A percentile compares a stretch with the other conserved stretches of the same genome.
phyloP scores from a whole-genome alignment of 2,329 filamentous ascomycete species.

The Fusarium sp. region DNA sequence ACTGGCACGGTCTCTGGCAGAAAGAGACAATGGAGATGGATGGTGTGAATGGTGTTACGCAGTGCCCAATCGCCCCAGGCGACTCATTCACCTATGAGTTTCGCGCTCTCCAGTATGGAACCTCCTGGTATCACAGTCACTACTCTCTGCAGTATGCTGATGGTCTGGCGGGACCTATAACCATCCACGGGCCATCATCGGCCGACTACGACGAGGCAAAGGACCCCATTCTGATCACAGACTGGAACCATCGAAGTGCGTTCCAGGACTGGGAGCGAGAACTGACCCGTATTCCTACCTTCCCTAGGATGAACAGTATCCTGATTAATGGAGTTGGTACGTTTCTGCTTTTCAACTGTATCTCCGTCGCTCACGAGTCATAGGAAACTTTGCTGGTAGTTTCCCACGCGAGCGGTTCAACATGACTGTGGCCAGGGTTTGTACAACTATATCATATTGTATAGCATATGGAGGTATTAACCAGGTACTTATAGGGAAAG shows the following conservation, averaged over 20 bases:
- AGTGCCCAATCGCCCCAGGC: conserved; percentile 16
- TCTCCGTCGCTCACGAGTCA: not conserved
- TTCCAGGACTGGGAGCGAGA: conserved; percentile 17
- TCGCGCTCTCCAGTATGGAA: conserved; percentile 28
- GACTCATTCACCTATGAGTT: conserved; percentile 26
- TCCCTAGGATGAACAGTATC: conserved; percentile 8
- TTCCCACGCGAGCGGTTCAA: not conserved
- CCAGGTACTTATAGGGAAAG: not conserved
- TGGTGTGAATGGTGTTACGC: conserved; percentile 16
- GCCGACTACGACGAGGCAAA: conserved; percentile 7
- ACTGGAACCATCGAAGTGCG: conserved; percentile 17
- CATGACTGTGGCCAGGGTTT: not conserved
- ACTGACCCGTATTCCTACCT: not conserved
- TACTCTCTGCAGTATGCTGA: conserved; percentile 37
- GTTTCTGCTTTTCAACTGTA: not conserved
- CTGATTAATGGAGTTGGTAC: not conserved
- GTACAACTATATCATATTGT: not conserved
- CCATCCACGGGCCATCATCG: conserved; percentile 28
- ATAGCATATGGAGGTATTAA: not conserved
- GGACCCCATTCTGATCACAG: conserved; percentile 9
- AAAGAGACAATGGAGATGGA: conserved; percentile 14
- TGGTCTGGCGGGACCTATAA: conserved; percentile 34
- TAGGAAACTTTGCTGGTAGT: not conserved
- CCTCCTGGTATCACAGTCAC: conserved; percentile 37
- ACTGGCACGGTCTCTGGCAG: conserved; percentile 25